A percentile compares a stretch with the other conserved stretches of the same genome.
Evolutionary conservation across 106 monocot species (phyloP).

Genomic region (Ottelia alismoides): DNA sequence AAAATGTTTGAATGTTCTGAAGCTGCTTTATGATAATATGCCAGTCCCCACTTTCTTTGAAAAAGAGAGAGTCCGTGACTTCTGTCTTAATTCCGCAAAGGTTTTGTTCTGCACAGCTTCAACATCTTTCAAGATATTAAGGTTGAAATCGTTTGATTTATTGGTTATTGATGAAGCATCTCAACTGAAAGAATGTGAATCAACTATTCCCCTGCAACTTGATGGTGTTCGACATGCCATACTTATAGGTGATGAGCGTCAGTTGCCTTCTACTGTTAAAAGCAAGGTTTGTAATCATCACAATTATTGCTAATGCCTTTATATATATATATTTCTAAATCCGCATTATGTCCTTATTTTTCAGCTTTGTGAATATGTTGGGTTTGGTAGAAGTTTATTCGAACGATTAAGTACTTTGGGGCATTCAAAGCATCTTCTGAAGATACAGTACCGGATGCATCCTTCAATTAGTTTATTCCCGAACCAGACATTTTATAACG

Average conservation of each 20-base stretch:
- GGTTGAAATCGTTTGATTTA: constrained; percentile 22
- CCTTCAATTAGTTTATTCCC: constrained; percentile 64
- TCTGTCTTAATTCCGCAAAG: constrained; percentile 36
- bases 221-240: constrained; percentile 27
- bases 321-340: not conserved
- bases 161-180: constrained; percentile 64
- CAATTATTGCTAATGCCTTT: not conserved
- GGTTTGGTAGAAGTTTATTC: constrained; percentile 49
- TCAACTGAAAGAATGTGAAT: constrained; percentile 69
- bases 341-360: not conserved
- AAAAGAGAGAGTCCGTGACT: constrained; percentile 14
- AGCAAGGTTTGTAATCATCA: constrained; percentile 57
- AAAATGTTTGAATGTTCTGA: not conserved
- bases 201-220: constrained; percentile 39
- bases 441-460: constrained; percentile 70
- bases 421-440: constrained; percentile 42
- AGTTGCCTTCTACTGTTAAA: constrained; percentile 52
- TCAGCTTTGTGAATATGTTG: constrained; percentile 28
- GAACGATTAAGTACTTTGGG: constrained; percentile 53
- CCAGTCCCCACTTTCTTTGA: constrained; percentile 16
- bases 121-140: constrained; percentile 30
- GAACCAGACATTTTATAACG: constrained; percentile 37
- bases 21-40: not conserved
- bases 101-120: constrained; percentile 34
- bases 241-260: constrained; percentile 63